These are phyloP conservation scores for Sclerotinia borealis DNA, from an alignment of 2,329 filamentous ascomycete species.

Conservation along the genomic window DNA sequence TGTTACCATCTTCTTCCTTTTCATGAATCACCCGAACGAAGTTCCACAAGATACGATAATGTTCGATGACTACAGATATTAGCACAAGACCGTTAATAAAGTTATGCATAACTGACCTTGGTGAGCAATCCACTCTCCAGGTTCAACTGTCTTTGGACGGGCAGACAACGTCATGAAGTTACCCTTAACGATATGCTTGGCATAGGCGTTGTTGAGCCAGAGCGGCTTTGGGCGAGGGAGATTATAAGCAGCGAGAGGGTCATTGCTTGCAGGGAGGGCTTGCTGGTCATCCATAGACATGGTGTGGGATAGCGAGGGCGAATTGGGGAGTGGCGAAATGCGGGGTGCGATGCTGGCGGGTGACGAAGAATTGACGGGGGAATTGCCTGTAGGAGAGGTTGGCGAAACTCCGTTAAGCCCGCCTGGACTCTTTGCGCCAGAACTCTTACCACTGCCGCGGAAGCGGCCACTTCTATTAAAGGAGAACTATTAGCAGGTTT, in stretches of 20 bases:
- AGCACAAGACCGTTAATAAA: constrained; percentile 17
- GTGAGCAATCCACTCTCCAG: constrained; percentile 93
- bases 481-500: constrained; percentile 22
- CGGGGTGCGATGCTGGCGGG: constrained; percentile 48
- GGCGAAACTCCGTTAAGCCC: constrained; percentile 43
- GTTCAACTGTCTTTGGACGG: constrained; percentile 86
- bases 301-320: constrained; percentile 58
- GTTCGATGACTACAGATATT: constrained; percentile 69
- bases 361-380: constrained; percentile 45
- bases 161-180: constrained; percentile 96
- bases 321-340: constrained; percentile 56
- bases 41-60: constrained; percentile 81
- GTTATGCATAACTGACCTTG: constrained; percentile 57
- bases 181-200: constrained; percentile 87
- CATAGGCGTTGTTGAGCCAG: constrained; percentile 69
- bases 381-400: constrained; percentile 39
- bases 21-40: constrained; percentile 87
- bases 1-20: constrained; percentile 68
- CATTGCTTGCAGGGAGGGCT: constrained; percentile 33
- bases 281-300: constrained; percentile 60
- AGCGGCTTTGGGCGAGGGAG: constrained; percentile 62
- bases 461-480: constrained; percentile 50
- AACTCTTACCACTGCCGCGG: constrained; percentile 48
- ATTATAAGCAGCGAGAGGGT: constrained; percentile 54
- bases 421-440: constrained; percentile 46